Base-by-base conservation (phyloP, 805 yeast species). In the Wickerhamomyces xylosicus region DNA sequence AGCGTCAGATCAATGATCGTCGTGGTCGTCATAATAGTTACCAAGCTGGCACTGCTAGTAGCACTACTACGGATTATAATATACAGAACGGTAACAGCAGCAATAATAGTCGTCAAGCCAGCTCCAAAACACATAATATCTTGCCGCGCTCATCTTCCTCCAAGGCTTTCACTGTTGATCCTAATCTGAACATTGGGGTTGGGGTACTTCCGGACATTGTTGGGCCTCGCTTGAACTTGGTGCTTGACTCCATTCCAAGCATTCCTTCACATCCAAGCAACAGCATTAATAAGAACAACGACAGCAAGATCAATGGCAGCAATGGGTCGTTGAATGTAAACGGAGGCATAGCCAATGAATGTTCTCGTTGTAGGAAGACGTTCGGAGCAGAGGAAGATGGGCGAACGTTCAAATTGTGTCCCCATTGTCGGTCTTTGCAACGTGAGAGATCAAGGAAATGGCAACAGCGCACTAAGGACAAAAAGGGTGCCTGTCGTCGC, bases 351-450 rank as follows among this genome's bases (percentile, higher is more conserved):
- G 14, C 9, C 29, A 25, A 41, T 14, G 34, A 33, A 4, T 79
- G 85, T 45, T 62, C 77, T 2, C 54, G 85, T 38, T 79, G 85
- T 50, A 76, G 77, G 50, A 77, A 76, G 47, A 67, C 62, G 10
- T 78, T 77, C 50, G 65, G 66, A n/a, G 72, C 69, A 43, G 52
- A 61, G 44, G 35, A 25, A 7, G 25, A 41, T 29, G 53, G 62
- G 38, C 47, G 62, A 56, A 37, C 65, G 51, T 78, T 55, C 58
- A 75, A 74, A 51, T 58, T 77, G 38, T 79, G 85, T 52, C 69
- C 69, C 22, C 84, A 76, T 50, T 79, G 85, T 51, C 67, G 85
- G 29, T 77, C 71, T 37, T 56, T 75, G 36, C 85, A 79, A 52
- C 57, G 85, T 37, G 75, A 74, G 52, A 57, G 85, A 43, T 69